phyloP scores from a whole-genome alignment of 2,329 filamentous ascomycete genomes.

The Elsinoe fawcettii region DNA sequence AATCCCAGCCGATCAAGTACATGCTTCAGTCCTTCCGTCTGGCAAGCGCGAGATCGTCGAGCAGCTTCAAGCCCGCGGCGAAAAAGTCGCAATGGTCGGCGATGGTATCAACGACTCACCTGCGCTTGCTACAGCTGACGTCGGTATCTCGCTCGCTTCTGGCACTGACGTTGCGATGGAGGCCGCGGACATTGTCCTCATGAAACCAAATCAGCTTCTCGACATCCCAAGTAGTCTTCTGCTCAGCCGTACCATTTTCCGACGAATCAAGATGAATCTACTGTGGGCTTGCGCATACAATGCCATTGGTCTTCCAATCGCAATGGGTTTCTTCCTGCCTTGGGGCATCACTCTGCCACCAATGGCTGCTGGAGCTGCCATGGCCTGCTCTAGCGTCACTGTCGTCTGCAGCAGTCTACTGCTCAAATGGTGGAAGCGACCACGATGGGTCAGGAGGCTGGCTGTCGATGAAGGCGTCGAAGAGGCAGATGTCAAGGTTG shows the following conservation, averaged over 20 bases:
- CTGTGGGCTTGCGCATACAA: slow-evolving; percentile 94
- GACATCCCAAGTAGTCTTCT: slow-evolving; percentile 82
- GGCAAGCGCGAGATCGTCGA: slow-evolving; percentile 84
- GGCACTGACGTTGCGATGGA: slow-evolving; percentile 98
- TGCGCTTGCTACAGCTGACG: slow-evolving; percentile 81
- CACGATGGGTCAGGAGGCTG: slow-evolving; percentile 75
- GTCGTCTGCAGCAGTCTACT: slow-evolving; percentile 79
- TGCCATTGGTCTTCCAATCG: slow-evolving; percentile 80
- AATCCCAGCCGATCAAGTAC: slow-evolving; percentile 67
- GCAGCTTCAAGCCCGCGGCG: slow-evolving; percentile 63
- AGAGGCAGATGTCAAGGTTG: slow-evolving; percentile 15
- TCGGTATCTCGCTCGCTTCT: slow-evolving; percentile 85
- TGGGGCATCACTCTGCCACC: slow-evolving; percentile 82
- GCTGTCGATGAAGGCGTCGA: slow-evolving; percentile 35
- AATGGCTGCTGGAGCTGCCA: slow-evolving; percentile 88
- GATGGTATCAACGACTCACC: slow-evolving; percentile 99
- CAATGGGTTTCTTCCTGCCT: slow-evolving; percentile 92
- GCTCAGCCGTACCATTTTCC: slow-evolving; percentile 78
- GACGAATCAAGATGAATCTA: slow-evolving; percentile 87
- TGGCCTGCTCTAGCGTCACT: slow-evolving; percentile 84
- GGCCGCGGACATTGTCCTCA: slow-evolving; percentile 90
- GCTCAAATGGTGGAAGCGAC: slow-evolving; percentile 78
- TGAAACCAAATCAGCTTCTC: slow-evolving; percentile 85
- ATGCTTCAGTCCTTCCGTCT: slow-evolving; percentile 79
- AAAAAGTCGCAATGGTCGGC: slow-evolving; percentile 90